A percentile compares a stretch with the other conserved stretches of the same genome.
phyloP scores from a whole-genome alignment of 2,329 filamentous ascomycete species.

The Fusarium sp. region DNA sequence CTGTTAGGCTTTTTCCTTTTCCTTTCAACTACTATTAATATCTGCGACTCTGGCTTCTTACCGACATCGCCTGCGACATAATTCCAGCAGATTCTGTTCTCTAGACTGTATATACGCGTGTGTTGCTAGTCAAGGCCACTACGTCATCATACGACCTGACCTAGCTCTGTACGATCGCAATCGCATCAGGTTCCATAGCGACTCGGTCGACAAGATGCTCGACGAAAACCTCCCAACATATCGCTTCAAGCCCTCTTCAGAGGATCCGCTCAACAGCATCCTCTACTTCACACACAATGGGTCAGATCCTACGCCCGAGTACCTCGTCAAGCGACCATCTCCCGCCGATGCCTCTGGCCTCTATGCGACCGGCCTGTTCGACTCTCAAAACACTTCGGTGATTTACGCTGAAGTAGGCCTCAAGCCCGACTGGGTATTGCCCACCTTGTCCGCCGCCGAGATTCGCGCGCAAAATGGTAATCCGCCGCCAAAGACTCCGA shows the following conservation, averaged over 20 bases:
- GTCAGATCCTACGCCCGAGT: slow-evolving; percentile 81
- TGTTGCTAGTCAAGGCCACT: slow-evolving; percentile 11
- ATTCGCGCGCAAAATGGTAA: slow-evolving; percentile 73
- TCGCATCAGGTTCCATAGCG: slow-evolving; percentile 6
- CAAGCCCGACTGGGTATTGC: slow-evolving; percentile 85
- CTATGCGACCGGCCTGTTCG: slow-evolving; percentile 87
- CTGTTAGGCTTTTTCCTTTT: slow-evolving; percentile 16
- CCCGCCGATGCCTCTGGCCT: slow-evolving; percentile 77
- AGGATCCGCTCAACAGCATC: slow-evolving; percentile 66
- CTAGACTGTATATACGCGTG: not conserved
- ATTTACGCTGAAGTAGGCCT: slow-evolving; percentile 89
- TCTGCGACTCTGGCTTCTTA: slow-evolving; percentile 3
- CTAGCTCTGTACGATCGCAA: slow-evolving; percentile 17
- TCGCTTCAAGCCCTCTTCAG: slow-evolving; percentile 63
- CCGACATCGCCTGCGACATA: not conserved
- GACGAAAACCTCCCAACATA: slow-evolving; percentile 92
- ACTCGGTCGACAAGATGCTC: slow-evolving; percentile 69
- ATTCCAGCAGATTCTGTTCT: not conserved
- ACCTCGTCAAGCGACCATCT: slow-evolving; percentile 81
- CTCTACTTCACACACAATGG: slow-evolving; percentile 76
- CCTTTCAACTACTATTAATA: slow-evolving; percentile 15
- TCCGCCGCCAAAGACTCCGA: slow-evolving; percentile 71
- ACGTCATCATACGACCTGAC: slow-evolving; percentile 22
- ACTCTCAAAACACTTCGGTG: slow-evolving; percentile 82
- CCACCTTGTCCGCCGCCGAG: slow-evolving; percentile 82